Evolutionary conservation across 1,284 basidiomycete genomes (phyloP), one percentile per base, ranked within the genome.

Genomic region (Rhodotorula sp.): DNA sequence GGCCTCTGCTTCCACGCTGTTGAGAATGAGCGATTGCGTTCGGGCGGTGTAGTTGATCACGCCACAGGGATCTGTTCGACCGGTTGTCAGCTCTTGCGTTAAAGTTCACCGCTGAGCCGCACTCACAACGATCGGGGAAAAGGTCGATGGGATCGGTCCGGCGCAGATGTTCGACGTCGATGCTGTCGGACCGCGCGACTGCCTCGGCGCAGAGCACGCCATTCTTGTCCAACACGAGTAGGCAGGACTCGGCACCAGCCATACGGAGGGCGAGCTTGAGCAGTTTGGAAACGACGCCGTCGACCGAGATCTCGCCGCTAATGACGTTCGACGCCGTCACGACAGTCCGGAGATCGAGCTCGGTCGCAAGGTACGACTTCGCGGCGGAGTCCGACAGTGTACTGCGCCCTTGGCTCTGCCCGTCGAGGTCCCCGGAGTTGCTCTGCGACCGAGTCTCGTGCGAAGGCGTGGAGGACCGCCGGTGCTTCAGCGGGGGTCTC

Each of bases 241-340:
- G 55, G 59, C 71, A 71, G 38, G 64, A 18, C 43, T 76, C 74
- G 23, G 74, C 74, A 23, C 74, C 74, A 19, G 72, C 74, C 3
- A 72, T 73, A 8, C 72, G 64, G 1, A 76, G 55, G 0, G 71
- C 65, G 18, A 76, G 72, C 4, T 62, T 68, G n/a, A 76, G 67
- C 0, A 76, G 72, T 60, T 76, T 76, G 21, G 71, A 69, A 4
- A 76, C 71, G 55, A 76, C 74, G n/a, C 70, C 71, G 14, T 76
- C 74, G 7, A 76, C 69, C 6, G 69, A 66, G 1, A 66, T 54
- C 28, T 76, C 74, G 34, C 64, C 60, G 14, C 43, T 49, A n/a
- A 76, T 67, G 2, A 76, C 67, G 43, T 52, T 61, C 2, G 67
- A 69, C 0, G 72, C 74, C 5, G 69, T 64, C n/a, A 76, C 69